Evolutionary conservation across 108 stramenopile genomes (phyloP).

Genomic region (Cyclotella cryptica): DNA sequence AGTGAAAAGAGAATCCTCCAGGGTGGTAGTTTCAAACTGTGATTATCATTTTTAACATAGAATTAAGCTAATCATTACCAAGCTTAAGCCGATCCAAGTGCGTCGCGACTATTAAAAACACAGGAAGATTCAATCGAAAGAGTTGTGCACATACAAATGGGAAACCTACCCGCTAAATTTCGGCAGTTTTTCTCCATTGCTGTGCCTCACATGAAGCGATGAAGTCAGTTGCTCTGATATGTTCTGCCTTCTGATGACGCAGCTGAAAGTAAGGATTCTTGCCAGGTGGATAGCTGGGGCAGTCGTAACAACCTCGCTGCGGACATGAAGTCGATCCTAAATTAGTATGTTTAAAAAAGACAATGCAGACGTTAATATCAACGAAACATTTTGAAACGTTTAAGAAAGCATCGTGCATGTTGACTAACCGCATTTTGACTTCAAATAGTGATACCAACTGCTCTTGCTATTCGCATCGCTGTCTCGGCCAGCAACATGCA

Average conservation of each 20-base stretch:
- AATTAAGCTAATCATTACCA: no score
- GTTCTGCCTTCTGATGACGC: conserved; percentile 57
- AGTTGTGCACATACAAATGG: no score
- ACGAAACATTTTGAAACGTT: neutral
- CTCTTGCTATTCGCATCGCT: conserved; percentile 76
- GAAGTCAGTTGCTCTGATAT: conserved; percentile 69
- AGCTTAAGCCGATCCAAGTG: no score
- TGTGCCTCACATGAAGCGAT: conserved; percentile 71
- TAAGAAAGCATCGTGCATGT: neutral
- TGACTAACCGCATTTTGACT: conserved; percentile 65
- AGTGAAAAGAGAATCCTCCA: no score
- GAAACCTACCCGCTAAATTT: neutral
- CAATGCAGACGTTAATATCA: neutral
- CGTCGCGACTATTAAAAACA: no score
- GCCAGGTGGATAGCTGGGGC: conserved; percentile 72
- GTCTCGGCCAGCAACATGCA: conserved; percentile 76
- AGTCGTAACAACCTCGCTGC: conserved; percentile 82
- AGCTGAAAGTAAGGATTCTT: conserved; percentile 75
- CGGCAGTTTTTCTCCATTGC: conserved; percentile 26
- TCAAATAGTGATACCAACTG: conserved; percentile 79
- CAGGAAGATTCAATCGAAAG: no score
- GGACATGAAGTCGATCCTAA: conserved; percentile 63
- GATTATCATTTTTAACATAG: no score
- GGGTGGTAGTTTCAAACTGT: no score
- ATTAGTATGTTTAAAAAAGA: neutral